phyloP scores from a whole-genome alignment of 306 rosid species.

The Gastrolobium bilobum region DNA sequence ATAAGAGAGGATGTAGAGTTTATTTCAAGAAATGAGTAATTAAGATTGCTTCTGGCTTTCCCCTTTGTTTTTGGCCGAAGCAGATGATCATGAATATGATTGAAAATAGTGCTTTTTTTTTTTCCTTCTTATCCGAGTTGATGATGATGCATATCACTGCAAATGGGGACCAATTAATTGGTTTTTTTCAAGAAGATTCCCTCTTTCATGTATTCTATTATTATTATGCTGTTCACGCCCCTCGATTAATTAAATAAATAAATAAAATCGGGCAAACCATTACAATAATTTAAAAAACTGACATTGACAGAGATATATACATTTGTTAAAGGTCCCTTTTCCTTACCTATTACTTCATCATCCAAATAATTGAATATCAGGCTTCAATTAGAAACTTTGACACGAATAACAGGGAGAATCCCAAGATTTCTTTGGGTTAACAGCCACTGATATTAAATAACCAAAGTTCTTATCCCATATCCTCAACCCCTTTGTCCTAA shows the following conservation, averaged over 20 bases:
- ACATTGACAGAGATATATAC: slow-evolving; percentile 50
- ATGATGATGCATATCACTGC: slow-evolving; percentile 46
- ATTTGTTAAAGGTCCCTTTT: slow-evolving; percentile 56
- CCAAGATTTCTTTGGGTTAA: slow-evolving; percentile 34
- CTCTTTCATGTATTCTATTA: slow-evolving; percentile 36
- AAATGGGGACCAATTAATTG: slow-evolving; percentile 51
- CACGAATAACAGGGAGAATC: slow-evolving; percentile 39
- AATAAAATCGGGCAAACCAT: slow-evolving; percentile 47
- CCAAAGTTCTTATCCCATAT: slow-evolving; percentile 9
- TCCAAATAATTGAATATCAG: slow-evolving; percentile 45
- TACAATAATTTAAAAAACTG: slow-evolving; percentile 26
- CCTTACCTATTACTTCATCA: slow-evolving; percentile 53
- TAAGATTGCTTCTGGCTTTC: slow-evolving; percentile 49
- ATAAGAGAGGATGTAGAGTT: slow-evolving; percentile 73
- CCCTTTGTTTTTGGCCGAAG: slow-evolving; percentile 53
- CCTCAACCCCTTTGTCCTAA: not conserved
- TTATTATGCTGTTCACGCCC: slow-evolving; percentile 45
- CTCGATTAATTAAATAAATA: slow-evolving; percentile 38
- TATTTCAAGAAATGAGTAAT: slow-evolving; percentile 51
- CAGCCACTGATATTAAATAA: slow-evolving; percentile 8
- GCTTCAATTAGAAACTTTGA: slow-evolving; percentile 39
- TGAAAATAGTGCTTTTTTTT: slow-evolving; percentile 42
- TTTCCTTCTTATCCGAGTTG: slow-evolving; percentile 46
- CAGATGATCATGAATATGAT: slow-evolving; percentile 48
- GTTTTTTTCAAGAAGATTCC: slow-evolving; percentile 58